phyloP scores from a whole-genome alignment of 257 asterid genomes.

The Solanum appendiculatum region DNA sequence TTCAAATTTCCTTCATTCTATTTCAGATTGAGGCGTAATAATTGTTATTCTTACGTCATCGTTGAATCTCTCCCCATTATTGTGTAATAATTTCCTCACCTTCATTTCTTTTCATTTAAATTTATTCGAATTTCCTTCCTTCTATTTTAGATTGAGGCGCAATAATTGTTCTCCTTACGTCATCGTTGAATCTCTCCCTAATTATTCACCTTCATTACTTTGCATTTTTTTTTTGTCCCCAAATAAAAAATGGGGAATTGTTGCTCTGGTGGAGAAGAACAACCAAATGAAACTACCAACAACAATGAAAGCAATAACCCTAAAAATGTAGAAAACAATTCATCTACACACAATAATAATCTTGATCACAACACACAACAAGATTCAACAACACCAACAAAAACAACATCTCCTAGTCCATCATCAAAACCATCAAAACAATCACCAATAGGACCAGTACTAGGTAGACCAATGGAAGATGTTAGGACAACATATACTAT shows the following conservation, averaged over 20 bases:
- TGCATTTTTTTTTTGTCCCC: neutral
- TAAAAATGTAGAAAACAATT: neutral
- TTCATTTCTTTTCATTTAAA: neutral
- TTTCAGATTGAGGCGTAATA: neutral
- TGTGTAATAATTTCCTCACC: neutral
- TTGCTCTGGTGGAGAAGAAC: neutral
- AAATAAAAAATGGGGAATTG: neutral
- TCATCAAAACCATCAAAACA: constrained; percentile 25
- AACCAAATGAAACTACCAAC: neutral
- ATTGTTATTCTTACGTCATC: neutral
- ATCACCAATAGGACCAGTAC: constrained; percentile 48
- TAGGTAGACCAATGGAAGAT: constrained; percentile 83
- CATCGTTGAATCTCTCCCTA: neutral
- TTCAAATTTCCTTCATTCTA: neutral
- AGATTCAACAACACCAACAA: neutral
- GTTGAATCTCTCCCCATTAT: neutral
- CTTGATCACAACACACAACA: no score
- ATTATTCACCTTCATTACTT: neutral
- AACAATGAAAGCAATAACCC: neutral
- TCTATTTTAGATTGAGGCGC: neutral
- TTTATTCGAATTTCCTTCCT: neutral
- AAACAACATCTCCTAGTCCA: constrained; percentile 17
- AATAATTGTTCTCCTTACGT: neutral
- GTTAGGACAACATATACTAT: constrained; percentile 38
- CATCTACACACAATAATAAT: neutral